A percentile compares a stretch with the other conserved stretches of the same genome.
Evolutionary conservation across 192 early-diverging fungal genomes (phyloP).

Genomic region (Phlyctochytrium bullatum): DNA sequence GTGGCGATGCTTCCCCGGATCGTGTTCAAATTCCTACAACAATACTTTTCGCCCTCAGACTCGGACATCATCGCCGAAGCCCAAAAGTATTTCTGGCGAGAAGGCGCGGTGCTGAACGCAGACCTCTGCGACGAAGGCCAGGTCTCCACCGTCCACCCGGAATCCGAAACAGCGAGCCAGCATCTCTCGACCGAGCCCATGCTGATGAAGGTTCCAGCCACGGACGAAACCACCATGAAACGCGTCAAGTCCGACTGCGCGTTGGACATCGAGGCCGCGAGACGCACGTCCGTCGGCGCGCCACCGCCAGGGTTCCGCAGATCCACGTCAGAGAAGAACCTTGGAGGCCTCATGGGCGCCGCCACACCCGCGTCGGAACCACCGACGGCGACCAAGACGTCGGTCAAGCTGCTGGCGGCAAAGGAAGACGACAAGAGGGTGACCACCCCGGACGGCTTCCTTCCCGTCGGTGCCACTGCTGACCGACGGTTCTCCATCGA

Average conservation of each 20-base stretch:
- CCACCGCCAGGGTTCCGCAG: neutral
- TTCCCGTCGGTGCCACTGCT: neutral
- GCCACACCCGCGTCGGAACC: neutral
- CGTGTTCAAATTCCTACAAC: slow-evolving; percentile 59
- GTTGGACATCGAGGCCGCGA: neutral
- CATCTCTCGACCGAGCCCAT: neutral
- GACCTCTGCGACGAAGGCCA: slow-evolving; percentile 10
- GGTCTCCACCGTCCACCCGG: neutral
- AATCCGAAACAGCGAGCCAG: slow-evolving; percentile 7
- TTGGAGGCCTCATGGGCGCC: neutral
- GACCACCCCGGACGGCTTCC: neutral
- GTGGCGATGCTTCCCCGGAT: slow-evolving; percentile 71
- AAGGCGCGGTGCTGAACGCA: slow-evolving; percentile 19
- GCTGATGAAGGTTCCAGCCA: neutral
- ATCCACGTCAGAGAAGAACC: neutral
- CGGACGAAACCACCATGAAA: slow-evolving; percentile 5
- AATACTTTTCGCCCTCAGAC: slow-evolving; percentile 40
- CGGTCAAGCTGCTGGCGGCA: neutral
- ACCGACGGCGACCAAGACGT: neutral
- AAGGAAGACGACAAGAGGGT: neutral
- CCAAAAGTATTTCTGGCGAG: slow-evolving; percentile 37
- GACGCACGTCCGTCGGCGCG: neutral
- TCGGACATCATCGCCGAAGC: slow-evolving; percentile 49
- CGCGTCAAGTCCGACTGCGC: slow-evolving; percentile 20
- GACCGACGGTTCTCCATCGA: neutral